Conservation (phyloP, 768 basidiomycete species). For the Lepiota brunneoincarnata region DNA sequence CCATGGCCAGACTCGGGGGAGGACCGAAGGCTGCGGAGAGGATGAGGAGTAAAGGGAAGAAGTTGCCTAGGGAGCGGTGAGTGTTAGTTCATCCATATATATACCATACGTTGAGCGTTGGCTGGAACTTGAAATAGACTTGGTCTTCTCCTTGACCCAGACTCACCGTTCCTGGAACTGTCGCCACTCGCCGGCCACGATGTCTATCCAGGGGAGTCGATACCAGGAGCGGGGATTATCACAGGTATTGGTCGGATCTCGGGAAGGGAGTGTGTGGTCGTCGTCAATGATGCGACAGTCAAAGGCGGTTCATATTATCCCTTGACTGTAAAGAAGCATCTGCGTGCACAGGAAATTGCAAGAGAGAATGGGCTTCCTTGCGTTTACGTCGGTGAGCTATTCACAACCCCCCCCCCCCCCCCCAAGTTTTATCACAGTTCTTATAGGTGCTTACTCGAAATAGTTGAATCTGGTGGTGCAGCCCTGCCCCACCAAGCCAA, state of each 20-base stretch:
- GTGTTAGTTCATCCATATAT: not conserved
- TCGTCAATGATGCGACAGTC: slow-evolving; percentile 93
- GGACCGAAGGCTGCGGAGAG: slow-evolving; percentile 71
- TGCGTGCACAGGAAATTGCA: slow-evolving; percentile 94
- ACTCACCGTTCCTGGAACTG: slow-evolving; percentile 88
- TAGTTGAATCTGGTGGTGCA: slow-evolving; percentile 93
- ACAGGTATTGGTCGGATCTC: slow-evolving; percentile 81
- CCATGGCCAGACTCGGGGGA: slow-evolving; percentile 65
- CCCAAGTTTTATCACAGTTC: slow-evolving; percentile 2
- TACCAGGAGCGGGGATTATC: slow-evolving; percentile 89
- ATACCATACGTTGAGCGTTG: not conserved
- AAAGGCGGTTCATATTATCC: slow-evolving; percentile 94
- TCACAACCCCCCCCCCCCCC: too few relatives aligned
- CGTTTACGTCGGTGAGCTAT: slow-evolving; percentile 78
- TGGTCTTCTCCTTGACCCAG: slow-evolving; percentile 73
- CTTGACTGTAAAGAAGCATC: slow-evolving; percentile 92
- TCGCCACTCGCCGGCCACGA: slow-evolving; percentile 84
- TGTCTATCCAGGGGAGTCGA: slow-evolving; percentile 70
- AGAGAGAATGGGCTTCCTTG: slow-evolving; percentile 87
- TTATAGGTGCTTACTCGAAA: not conserved
- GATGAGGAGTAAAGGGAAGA: slow-evolving; percentile 78
- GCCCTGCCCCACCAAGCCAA: slow-evolving; percentile 92
- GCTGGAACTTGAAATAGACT: slow-evolving; percentile 44
- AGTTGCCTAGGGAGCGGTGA: slow-evolving; percentile 80
- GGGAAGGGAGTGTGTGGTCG: slow-evolving; percentile 81